These are phyloP conservation scores for Hygrophila difformis DNA, from an alignment of 257 asterid species.

Conservation along the genomic window DNA sequence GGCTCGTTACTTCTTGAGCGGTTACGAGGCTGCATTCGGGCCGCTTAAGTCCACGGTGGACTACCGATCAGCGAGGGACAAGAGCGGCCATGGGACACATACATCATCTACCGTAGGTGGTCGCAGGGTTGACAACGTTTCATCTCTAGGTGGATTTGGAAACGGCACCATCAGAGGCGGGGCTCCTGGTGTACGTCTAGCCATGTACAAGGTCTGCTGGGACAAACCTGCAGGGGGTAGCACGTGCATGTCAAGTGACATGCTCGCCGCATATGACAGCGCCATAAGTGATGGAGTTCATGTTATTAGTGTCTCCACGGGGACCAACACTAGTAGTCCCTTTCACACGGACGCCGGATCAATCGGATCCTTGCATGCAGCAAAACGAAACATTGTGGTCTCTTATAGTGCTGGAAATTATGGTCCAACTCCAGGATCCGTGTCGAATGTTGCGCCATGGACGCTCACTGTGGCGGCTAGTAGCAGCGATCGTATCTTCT, in stretches of 20 bases:
- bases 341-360: conserved; percentile 48
- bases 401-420: conserved; percentile 77
- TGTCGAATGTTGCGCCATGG: conserved; percentile 83
- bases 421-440: conserved; percentile 50
- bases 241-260: conserved; percentile 66
- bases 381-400: conserved; percentile 54
- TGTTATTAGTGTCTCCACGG: conserved; percentile 72
- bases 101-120: conserved; percentile 69
- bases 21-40: conserved; percentile 60
- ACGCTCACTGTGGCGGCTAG: conserved; percentile 87
- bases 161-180: conserved; percentile 80
- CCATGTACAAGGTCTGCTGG: conserved; percentile 92
- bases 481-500: conserved; percentile 56
- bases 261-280: conserved; percentile 84
- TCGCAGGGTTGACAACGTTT: conserved; percentile 29
- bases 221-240: conserved; percentile 54
- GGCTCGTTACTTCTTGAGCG: conserved; percentile 74
- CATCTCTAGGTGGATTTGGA: conserved; percentile 77
- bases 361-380: conserved; percentile 69
- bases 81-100: conserved; percentile 91
- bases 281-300: conserved; percentile 82
- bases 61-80: conserved; percentile 70
- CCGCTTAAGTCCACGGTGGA: conserved; percentile 52
- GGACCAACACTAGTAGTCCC: conserved; percentile 29
- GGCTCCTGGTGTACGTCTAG: conserved; percentile 63